Evolutionary conservation across 192 early-diverging fungal species (phyloP).

Genomic region (Backusella liffmaniae): DNA sequence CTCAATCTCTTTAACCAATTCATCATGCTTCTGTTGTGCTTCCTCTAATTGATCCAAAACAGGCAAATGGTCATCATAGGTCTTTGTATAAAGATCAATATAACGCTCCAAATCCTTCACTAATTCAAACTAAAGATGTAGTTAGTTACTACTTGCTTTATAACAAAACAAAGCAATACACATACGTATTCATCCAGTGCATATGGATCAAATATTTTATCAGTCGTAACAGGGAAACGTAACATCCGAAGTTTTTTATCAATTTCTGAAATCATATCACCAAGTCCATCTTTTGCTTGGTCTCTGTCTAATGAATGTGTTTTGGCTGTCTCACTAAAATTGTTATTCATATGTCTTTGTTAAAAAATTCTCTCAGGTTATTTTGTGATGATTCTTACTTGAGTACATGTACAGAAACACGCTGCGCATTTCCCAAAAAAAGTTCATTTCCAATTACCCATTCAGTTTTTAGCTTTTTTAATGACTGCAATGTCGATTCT

Average conservation of each 20-base stretch:
- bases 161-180: neutral
- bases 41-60: neutral
- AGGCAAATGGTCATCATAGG: neutral
- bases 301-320: neutral
- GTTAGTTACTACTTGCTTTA: too few species aligned
- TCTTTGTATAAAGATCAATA: neutral
- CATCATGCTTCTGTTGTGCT: neutral
- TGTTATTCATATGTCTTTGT: neutral
- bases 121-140: too few species aligned
- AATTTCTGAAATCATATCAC: neutral
- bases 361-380: neutral
- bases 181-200: neutral
- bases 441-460: neutral
- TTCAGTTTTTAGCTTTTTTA: neutral
- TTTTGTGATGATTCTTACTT: neutral
- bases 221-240: neutral
- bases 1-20: neutral
- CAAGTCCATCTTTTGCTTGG: neutral
- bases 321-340: neutral
- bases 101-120: neutral
- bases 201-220: neutral
- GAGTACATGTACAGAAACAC: neutral
- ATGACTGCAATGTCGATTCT: neutral
- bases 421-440: neutral
- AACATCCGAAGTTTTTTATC: neutral